Evolutionary conservation across 768 basidiomycete genomes (phyloP).

Genomic region (Tylopilus sp.): DNA sequence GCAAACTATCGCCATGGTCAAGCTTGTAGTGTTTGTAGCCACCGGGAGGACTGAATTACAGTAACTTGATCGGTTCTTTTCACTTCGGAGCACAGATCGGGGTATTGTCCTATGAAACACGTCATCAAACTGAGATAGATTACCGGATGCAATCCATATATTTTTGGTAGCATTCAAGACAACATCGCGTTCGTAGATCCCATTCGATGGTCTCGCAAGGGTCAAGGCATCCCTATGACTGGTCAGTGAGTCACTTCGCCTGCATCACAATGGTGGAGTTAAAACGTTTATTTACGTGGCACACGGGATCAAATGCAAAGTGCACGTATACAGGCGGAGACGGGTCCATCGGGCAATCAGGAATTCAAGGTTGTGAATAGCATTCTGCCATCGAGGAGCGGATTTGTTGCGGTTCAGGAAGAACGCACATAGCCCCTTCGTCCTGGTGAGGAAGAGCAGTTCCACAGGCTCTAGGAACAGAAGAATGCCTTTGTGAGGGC

Average conservation of each 20-base stretch:
- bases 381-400: slow-evolving; percentile 25
- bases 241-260: no score
- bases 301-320: slow-evolving; percentile 28
- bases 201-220: slow-evolving; percentile 13
- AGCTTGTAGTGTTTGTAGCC: no score
- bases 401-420: slow-evolving; percentile 21
- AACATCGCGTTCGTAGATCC: slow-evolving; percentile 12
- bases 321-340: slow-evolving; percentile 29
- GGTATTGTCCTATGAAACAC: no score
- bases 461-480: slow-evolving; percentile 30
- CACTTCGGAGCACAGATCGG: no score
- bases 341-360: slow-evolving; percentile 25
- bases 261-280: no score
- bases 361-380: slow-evolving; percentile 23
- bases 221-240: slow-evolving; percentile 9
- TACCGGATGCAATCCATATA: slow-evolving; percentile 1
- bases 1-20: no score
- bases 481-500: no score
- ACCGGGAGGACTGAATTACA: no score
- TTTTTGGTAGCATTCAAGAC: slow-evolving; percentile 2
- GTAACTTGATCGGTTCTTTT: no score
- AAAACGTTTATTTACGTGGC: slow-evolving; percentile 30
- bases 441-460: slow-evolving; percentile 31
- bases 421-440: slow-evolving; percentile 27
- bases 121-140: no score